Conservation (phyloP, 1,284 basidiomycete species). For the Ceratobasidium sp. region DNA sequence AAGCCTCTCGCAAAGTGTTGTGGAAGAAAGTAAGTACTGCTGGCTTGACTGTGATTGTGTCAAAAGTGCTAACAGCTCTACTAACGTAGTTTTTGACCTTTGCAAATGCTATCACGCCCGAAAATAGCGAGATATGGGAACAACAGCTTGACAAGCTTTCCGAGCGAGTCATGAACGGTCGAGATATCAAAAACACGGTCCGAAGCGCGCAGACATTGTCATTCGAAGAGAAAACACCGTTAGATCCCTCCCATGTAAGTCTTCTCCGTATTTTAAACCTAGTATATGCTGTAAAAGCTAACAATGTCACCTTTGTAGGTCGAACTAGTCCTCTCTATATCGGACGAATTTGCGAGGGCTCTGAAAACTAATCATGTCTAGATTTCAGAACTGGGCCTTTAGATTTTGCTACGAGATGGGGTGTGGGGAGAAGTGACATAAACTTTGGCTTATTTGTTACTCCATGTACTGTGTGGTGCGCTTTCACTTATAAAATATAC, state of each 20-base stretch:
- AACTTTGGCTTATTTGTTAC: neutral
- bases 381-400: neutral
- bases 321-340: neutral
- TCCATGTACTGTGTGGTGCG: neutral
- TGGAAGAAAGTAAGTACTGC: neutral
- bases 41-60: too few species aligned
- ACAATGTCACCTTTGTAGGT: neutral
- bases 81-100: neutral
- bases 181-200: neutral
- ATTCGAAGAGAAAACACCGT: neutral
- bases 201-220: neutral
- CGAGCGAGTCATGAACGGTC: neutral
- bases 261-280: neutral
- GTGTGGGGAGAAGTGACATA: neutral
- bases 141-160: neutral
- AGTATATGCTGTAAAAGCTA: neutral
- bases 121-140: neutral
- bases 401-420: neutral
- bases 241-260: neutral
- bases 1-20: neutral
- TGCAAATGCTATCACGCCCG: neutral
- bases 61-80: too few species aligned
- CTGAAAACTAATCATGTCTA: neutral
- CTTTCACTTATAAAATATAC: too few species aligned
- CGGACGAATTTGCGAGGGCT: neutral